Conservation (phyloP, 176 grass and related monocot genomes). For the Panicum miliaceum region DNA sequence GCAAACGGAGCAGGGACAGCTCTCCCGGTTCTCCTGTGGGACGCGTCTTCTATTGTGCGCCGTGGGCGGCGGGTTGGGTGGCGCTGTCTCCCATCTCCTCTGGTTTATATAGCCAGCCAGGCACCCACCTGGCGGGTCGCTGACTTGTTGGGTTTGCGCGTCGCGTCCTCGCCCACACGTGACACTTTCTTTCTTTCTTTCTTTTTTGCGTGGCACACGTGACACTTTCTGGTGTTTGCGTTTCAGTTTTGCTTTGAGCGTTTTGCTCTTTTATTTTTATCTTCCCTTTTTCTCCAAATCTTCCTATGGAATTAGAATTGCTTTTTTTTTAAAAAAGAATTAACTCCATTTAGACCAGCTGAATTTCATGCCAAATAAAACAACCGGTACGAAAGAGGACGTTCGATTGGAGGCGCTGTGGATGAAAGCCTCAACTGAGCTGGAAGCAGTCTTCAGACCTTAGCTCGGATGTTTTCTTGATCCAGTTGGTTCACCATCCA, state of each 20-base stretch:
- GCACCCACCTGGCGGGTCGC: not conserved
- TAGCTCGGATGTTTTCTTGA: not conserved
- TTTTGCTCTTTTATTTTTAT: not conserved
- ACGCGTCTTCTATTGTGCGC: not conserved
- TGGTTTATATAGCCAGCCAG: constrained; percentile 3
- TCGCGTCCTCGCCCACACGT: not conserved
- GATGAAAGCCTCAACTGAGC: too few species aligned
- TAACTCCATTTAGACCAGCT: not conserved
- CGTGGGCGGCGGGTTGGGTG: not conserved
- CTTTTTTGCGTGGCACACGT: too few species aligned
- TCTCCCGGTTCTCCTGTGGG: not conserved
- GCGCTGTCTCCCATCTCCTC: not conserved
- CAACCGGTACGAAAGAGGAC: not conserved
- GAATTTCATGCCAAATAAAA: not conserved
- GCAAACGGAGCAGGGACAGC: not conserved
- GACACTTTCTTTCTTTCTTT: too few species aligned
- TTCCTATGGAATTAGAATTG: not conserved
- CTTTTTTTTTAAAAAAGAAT: too few species aligned
- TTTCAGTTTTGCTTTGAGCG: not conserved
- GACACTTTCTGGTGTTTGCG: not conserved
- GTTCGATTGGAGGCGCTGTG: too few species aligned
- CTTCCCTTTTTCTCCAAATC: not conserved
- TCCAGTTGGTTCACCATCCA: not conserved
- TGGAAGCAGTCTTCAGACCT: not conserved
- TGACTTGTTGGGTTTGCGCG: constrained; percentile 27